Percentiles rank a stretch among this genome's conserved stretches.
phyloP scores from a whole-genome alignment of 2,329 filamentous ascomycete species.

The Talaromyces amestolkiae region DNA sequence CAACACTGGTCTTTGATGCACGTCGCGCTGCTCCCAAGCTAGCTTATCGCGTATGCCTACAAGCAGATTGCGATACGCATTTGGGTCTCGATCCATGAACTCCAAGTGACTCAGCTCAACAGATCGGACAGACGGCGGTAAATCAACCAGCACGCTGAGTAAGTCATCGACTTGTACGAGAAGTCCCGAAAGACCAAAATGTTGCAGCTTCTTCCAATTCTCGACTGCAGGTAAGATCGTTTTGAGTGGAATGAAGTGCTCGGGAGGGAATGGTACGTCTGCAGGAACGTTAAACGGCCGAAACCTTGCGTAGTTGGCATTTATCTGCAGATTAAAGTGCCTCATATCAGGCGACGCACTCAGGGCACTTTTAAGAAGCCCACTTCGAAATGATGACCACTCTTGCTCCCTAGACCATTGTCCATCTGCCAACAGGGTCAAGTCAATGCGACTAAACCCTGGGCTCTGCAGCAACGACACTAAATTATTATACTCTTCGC shows the following conservation, averaged over 20 bases:
- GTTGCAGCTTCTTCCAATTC: conserved; percentile 28
- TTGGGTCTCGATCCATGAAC: conserved; percentile 24
- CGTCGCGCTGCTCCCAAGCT: not conserved
- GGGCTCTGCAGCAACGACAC: conserved; percentile 25
- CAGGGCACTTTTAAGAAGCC: conserved; percentile 8
- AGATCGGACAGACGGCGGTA: conserved; percentile 31
- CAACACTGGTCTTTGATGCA: not conserved
- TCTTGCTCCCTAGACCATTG: not conserved
- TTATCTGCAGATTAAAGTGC: conserved; percentile 7
- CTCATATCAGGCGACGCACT: not conserved
- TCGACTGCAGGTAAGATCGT: conserved; percentile 32
- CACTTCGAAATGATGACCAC: conserved; percentile 16
- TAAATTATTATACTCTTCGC: conserved; percentile 28
- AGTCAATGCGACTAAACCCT: conserved; percentile 29
- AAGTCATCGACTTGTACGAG: conserved; percentile 28
- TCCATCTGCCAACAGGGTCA: conserved; percentile 25
- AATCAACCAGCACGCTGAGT: conserved; percentile 26
- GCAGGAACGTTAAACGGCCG: not conserved
- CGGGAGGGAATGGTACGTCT: not conserved
- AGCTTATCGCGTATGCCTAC: conserved; percentile 5
- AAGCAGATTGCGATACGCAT: conserved; percentile 20
- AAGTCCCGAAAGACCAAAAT: conserved; percentile 33
- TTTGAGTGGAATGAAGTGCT: conserved; percentile 22
- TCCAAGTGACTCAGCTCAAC: conserved; percentile 36
- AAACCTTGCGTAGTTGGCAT: not conserved